phyloP scores from a whole-genome alignment of 1,284 basidiomycete genomes.

The Kalmanozyma brasiliensis region DNA sequence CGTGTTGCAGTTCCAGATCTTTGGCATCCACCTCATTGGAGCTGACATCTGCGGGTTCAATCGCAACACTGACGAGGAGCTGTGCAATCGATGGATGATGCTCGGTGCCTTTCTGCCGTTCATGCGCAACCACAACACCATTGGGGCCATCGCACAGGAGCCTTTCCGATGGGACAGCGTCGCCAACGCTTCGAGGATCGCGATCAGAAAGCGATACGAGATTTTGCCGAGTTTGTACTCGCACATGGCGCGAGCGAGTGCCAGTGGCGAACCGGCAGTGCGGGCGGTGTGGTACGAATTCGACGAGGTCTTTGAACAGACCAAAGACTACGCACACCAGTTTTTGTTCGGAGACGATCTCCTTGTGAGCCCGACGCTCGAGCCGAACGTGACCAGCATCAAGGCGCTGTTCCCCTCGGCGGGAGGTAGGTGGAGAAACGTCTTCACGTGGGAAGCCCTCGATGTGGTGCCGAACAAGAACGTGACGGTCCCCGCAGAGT shows the following conservation, averaged over 20 bases:
- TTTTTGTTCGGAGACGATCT: constrained; percentile 49
- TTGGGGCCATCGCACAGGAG: constrained; percentile 51
- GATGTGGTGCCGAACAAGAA: constrained; percentile 69
- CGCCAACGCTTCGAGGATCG: constrained; percentile 47
- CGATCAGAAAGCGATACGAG: constrained; percentile 48
- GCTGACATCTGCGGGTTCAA: constrained; percentile 54
- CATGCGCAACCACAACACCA: constrained; percentile 53
- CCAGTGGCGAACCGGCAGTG: constrained; percentile 41
- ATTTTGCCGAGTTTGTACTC: constrained; percentile 48
- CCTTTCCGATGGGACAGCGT: constrained; percentile 52
- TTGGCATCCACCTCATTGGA: constrained; percentile 53
- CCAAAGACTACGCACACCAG: constrained; percentile 45
- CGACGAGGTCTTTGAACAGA: constrained; percentile 40
- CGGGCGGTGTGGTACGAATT: constrained; percentile 55
- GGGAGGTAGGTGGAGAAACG: constrained; percentile 75
- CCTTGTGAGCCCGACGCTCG: constrained; percentile 47
- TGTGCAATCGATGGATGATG: constrained; percentile 73
- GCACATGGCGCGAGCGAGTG: constrained; percentile 26
- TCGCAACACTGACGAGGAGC: constrained; percentile 77
- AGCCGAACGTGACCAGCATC: constrained; percentile 48
- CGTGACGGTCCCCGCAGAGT: constrained; percentile 69
- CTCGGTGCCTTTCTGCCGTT: constrained; percentile 48
- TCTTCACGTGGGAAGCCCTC: constrained; percentile 76
- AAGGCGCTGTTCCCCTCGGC: constrained; percentile 64
- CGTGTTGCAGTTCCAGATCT: constrained; percentile 78